Evolutionary conservation across 192 early-diverging fungal genomes (phyloP).

Genomic region (Mortierella claussenii): DNA sequence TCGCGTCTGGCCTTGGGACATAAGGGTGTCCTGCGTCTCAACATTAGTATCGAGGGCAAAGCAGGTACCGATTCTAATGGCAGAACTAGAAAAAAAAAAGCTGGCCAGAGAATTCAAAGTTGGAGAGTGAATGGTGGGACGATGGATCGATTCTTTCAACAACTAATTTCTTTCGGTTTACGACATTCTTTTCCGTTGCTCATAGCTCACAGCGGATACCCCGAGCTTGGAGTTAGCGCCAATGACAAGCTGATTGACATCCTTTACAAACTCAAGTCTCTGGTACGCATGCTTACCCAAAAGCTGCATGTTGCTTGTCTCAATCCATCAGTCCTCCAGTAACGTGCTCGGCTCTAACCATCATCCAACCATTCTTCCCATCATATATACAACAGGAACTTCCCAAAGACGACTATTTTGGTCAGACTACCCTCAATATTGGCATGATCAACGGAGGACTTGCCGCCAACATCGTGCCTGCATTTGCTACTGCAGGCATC

Average conservation of each 20-base stretch:
- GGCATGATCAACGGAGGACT: conserved; percentile 57
- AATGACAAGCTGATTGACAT: conserved; percentile 55
- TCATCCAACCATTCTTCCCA: background rate
- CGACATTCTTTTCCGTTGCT: background rate
- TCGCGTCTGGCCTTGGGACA: conserved; percentile 58
- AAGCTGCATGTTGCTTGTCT: no score
- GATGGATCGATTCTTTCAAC: background rate
- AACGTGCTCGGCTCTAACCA: no score
- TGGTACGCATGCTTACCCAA: conserved; percentile 37
- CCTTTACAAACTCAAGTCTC: conserved; percentile 39
- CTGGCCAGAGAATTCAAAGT: no score
- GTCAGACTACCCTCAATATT: conserved; percentile 60
- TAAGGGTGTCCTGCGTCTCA: conserved; percentile 58
- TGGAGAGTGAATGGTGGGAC: no score
- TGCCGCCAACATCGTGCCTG: conserved; percentile 62
- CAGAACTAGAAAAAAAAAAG: no score
- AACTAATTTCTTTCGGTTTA: background rate
- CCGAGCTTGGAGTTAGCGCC: conserved; percentile 57
- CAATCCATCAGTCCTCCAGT: no score
- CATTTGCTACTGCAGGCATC: conserved; percentile 51
- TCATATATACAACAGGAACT: conserved; percentile 39
- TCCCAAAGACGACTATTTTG: conserved; percentile 51
- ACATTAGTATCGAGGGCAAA: conserved; percentile 53
- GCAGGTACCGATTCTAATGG: conserved; percentile 20
- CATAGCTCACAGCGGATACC: conserved; percentile 59